These are phyloP conservation scores for Mortierella sp. DNA, from an alignment of 371 early-diverging fungal species.

Conservation along the genomic window DNA sequence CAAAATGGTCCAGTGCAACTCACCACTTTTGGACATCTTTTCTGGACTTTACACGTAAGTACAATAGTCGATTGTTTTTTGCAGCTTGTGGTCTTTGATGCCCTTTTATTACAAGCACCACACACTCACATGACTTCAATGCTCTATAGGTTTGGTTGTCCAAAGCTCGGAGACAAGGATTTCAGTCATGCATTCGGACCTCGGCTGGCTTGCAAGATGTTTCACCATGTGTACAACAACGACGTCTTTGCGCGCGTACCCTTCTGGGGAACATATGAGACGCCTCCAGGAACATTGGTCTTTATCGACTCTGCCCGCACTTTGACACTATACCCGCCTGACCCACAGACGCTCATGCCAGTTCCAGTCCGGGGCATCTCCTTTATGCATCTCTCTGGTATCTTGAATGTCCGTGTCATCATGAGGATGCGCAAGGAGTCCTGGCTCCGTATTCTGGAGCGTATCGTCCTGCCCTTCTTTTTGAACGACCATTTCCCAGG, in stretches of 20 bases:
- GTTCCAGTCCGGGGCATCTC: conserved; percentile 70
- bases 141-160: conserved; percentile 60
- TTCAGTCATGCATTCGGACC: conserved; percentile 66
- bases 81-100: neutral
- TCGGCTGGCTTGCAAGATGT: conserved; percentile 65
- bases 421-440: conserved; percentile 63
- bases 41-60: conserved; percentile 68
- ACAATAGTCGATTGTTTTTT: neutral
- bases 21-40: conserved; percentile 67
- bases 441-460: conserved; percentile 64
- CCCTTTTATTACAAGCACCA: neutral
- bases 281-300: conserved; percentile 71
- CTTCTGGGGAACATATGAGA: conserved; percentile 60
- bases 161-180: conserved; percentile 69
- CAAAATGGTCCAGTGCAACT: conserved; percentile 70
- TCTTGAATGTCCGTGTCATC: conserved; percentile 66
- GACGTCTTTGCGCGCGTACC: conserved; percentile 68
- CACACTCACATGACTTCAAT: neutral
- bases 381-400: conserved; percentile 70
- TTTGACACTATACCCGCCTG: conserved; percentile 71
- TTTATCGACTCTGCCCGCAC: conserved; percentile 68
- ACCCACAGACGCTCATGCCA: conserved; percentile 67
- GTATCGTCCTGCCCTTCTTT: conserved; percentile 69
- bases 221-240: conserved; percentile 72
- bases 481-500: conserved; percentile 73